Percentiles rank a stretch among this genome's conserved stretches.
phyloP scores from a whole-genome alignment of 1,284 basidiomycete genomes.

The Fomitopsis schrenkii region DNA sequence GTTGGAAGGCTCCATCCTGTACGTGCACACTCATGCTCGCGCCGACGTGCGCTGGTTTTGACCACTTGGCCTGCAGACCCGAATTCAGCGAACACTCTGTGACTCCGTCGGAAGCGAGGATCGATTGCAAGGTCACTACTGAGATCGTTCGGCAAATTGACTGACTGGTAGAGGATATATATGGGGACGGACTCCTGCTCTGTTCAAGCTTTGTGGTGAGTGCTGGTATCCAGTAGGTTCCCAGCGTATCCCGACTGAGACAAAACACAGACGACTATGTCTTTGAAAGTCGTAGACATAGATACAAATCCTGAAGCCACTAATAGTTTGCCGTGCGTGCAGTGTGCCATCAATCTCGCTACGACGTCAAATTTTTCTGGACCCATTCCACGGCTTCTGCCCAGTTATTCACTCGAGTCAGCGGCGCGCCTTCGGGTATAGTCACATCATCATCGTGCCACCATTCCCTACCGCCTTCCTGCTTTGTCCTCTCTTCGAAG shows the following conservation, averaged over 20 bases:
- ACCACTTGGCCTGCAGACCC: background rate
- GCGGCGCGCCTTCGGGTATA: conserved; percentile 39
- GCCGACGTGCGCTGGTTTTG: background rate
- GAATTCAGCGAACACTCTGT: background rate
- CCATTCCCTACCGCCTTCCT: conserved; percentile 46
- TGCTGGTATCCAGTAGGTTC: too few relatives aligned
- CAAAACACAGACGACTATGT: too few relatives aligned
- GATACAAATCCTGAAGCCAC: too few relatives aligned
- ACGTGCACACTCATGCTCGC: background rate
- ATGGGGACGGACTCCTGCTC: background rate
- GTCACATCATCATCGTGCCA: conserved; percentile 50
- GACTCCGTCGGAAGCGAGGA: background rate
- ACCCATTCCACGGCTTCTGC: conserved; percentile 49
- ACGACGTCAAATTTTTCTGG: conserved; percentile 22
- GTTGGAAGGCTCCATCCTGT: background rate
- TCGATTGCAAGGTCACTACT: background rate
- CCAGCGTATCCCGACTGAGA: too few relatives aligned
- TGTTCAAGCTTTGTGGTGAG: too few relatives aligned
- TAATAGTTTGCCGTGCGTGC: too few relatives aligned
- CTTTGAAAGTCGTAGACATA: too few relatives aligned
- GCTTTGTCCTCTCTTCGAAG: conserved; percentile 52
- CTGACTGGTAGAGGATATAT: background rate
- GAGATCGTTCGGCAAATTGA: background rate
- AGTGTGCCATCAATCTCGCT: background rate
- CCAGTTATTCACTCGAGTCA: conserved; percentile 55